Conservation (phyloP, 73 alveolate species). For the Paramecium tetraurelia region DNA sequence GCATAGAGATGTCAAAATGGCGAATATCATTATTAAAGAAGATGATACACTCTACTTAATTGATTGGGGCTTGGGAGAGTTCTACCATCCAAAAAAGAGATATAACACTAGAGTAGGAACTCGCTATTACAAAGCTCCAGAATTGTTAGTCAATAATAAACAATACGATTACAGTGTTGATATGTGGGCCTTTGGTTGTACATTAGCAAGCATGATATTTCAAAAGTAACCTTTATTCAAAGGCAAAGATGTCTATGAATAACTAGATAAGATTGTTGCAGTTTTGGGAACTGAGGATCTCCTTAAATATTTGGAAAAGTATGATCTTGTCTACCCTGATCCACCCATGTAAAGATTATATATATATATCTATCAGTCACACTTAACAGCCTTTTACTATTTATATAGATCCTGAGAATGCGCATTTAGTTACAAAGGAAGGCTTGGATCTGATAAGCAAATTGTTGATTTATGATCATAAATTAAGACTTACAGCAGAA, state of each 20-base stretch:
- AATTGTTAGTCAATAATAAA: constrained; percentile 71
- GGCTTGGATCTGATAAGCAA: constrained; percentile 80
- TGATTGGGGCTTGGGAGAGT: constrained; percentile 90
- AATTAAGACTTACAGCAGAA: not conserved
- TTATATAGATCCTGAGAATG: constrained; percentile 71
- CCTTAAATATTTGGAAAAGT: constrained; percentile 65
- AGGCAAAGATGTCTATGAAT: constrained; percentile 74
- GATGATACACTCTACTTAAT: constrained; percentile 72
- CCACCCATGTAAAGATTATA: constrained; percentile 7
- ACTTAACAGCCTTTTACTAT: constrained; percentile 74
- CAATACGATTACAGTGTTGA: constrained; percentile 79
- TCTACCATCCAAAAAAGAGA: constrained; percentile 69
- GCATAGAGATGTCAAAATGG: constrained; percentile 38
- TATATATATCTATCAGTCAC: constrained; percentile 53
- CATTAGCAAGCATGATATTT: constrained; percentile 81
- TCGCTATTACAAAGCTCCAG: constrained; percentile 84
- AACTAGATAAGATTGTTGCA: constrained; percentile 66
- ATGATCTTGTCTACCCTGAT: constrained; percentile 56
- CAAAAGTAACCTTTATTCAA: constrained; percentile 78
- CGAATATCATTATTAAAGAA: not conserved
- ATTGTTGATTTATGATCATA: constrained; percentile 81
- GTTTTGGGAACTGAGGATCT: constrained; percentile 76
- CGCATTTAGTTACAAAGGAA: constrained; percentile 73
- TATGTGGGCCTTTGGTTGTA: constrained; percentile 85
- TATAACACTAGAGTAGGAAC: constrained; percentile 81